These are phyloP conservation scores for Polyporus arcularius DNA, from an alignment of 768 basidiomycete genomes.

Conservation along the genomic window DNA sequence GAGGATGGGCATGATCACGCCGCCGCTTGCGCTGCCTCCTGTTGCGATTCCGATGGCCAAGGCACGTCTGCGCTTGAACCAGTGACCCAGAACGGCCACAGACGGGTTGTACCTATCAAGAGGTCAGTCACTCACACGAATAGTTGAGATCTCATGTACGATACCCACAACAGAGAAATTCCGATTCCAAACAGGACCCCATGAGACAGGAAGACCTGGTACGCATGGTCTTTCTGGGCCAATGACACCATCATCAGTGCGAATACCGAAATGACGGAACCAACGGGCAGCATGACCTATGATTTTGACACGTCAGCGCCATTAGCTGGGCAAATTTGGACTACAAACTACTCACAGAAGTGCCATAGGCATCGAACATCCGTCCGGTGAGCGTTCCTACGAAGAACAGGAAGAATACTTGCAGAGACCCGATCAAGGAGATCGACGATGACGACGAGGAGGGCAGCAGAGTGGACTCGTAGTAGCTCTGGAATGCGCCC, in stretches of 20 bases:
- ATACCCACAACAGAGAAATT: constrained; percentile 27
- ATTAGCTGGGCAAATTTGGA: neutral
- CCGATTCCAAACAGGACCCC: constrained; percentile 33
- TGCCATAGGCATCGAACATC: constrained; percentile 31
- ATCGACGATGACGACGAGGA: constrained; percentile 29
- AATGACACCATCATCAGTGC: constrained; percentile 32
- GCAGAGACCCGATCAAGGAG: constrained; percentile 30
- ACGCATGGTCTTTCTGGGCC: constrained; percentile 26
- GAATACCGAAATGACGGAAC: constrained; percentile 27
- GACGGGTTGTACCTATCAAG: constrained; percentile 34
- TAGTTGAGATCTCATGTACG: neutral
- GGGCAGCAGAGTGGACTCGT: constrained; percentile 24
- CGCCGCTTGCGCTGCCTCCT: constrained; percentile 46
- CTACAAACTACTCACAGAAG: constrained; percentile 11
- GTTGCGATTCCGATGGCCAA: constrained; percentile 41
- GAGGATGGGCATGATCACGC: constrained; percentile 53
- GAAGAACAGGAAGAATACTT: constrained; percentile 29
- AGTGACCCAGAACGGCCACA: constrained; percentile 34
- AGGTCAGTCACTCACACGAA: neutral
- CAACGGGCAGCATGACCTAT: constrained; percentile 25
- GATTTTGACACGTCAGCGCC: neutral
- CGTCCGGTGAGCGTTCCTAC: constrained; percentile 26
- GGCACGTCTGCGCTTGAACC: constrained; percentile 37
- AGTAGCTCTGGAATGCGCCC: constrained; percentile 33
- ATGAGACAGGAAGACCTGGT: constrained; percentile 34